Evolutionary conservation across 2,329 filamentous ascomycete genomes (phyloP), one percentile per base, ranked within the genome.

Genomic region (Monilinia fructicola): DNA sequence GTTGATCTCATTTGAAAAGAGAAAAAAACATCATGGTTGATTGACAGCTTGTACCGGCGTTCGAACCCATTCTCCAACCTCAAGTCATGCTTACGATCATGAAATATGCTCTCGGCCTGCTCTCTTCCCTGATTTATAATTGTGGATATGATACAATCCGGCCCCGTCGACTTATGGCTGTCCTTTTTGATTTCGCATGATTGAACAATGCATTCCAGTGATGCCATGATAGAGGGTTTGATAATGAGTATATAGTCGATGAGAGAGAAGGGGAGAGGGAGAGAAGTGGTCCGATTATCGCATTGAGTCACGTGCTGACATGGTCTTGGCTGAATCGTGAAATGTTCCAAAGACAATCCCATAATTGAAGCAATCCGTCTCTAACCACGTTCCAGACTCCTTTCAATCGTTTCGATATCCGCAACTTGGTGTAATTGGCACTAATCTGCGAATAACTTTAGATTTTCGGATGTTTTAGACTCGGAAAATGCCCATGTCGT

Each of bases 401-500:
- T 56, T 26, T 64, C 38, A 56, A 35, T 48, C 40, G 40, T 5
- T 18, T 54, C 4, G 18, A 31, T 9, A 14, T 64, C 40, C 46
- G 52, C 26, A 40, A 56, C 23, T n/a, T 48, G 61, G 40, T 42
- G 7, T 12, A 42, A 46, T 38, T 44, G 23, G 40, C 52, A 46
- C 56, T 50, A 14, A 35, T 21, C 50, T 56, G 62, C 62, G 53
- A 64, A 26, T 26, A 31, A 46, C 5, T 59, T 40, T 64, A 31
- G 53, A 48, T 54, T 14, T 44, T 18, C 12, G 38, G 52, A 46
- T 31, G 21, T n/a, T 16, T 14, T 55, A 6, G 21, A 35, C 40
- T 4, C 28, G 28, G n/a, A 38, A 28, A 38, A 18, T 50, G 12
- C 31, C 31, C 31, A 35, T 35, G 5, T 35, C 6, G 31, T 35